These are phyloP conservation scores for Echinosphaeria canescens DNA, from an alignment of 2,329 filamentous ascomycete species.

Conservation along the genomic window DNA sequence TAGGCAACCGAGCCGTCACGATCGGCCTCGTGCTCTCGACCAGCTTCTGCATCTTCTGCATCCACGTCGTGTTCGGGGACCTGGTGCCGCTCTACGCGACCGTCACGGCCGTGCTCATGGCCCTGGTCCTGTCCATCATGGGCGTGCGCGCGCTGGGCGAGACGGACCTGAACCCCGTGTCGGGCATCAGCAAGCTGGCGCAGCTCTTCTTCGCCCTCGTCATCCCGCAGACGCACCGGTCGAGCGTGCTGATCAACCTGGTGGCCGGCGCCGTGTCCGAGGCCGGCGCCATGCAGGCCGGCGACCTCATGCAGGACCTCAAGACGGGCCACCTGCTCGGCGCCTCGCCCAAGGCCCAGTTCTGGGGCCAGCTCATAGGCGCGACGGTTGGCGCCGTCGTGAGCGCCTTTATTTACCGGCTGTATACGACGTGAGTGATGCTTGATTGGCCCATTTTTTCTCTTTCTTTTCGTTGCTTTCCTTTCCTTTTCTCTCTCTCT, in stretches of 20 bases:
- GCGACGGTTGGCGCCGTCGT: constrained; percentile 70
- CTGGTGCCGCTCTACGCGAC: constrained; percentile 63
- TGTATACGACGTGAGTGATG: constrained; percentile 44
- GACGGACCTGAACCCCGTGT: constrained; percentile 91
- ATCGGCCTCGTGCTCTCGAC: constrained; percentile 62
- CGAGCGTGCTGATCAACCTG: constrained; percentile 85
- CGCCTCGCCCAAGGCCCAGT: constrained; percentile 83
- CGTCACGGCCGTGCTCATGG: constrained; percentile 61
- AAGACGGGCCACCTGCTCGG: constrained; percentile 91
- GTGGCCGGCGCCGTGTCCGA: constrained; percentile 61
- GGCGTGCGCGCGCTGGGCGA: constrained; percentile 48
- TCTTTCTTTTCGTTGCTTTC: no score
- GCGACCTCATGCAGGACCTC: constrained; percentile 90
- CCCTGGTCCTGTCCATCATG: constrained; percentile 59
- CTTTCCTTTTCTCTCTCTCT: background rate
- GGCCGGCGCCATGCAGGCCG: constrained; percentile 67
- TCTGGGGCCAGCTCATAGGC: constrained; percentile 90
- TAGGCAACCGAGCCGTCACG: constrained; percentile 47
- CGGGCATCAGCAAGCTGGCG: constrained; percentile 88
- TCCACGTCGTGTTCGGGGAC: constrained; percentile 63
- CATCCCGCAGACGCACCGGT: constrained; percentile 58
- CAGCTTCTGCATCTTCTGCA: constrained; percentile 57
- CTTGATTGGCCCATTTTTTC: background rate
- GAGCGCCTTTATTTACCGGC: constrained; percentile 66
- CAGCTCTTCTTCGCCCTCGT: constrained; percentile 89